These are phyloP conservation scores for Leccinum barrowsii DNA, from an alignment of 768 basidiomycete genomes.

Conservation along the genomic window DNA sequence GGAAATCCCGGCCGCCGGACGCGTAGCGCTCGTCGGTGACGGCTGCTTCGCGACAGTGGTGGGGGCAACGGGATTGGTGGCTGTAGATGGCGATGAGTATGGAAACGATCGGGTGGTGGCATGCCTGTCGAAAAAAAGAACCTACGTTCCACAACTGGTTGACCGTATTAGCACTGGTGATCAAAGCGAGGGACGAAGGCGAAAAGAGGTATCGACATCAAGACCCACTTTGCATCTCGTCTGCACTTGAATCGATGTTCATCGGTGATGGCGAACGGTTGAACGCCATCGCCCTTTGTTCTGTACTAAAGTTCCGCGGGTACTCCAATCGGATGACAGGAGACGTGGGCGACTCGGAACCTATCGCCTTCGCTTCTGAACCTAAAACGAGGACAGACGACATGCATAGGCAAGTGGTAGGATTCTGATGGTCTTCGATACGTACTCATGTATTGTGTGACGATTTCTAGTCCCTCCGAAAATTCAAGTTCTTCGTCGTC, in stretches of 20 bases:
- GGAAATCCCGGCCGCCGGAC: background rate
- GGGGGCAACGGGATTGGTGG: background rate
- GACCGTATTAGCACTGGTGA: constrained; percentile 3
- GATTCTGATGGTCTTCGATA: constrained; percentile 3
- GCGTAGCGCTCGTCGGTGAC: background rate
- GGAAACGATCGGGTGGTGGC: background rate
- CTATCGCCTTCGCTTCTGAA: constrained; percentile 3
- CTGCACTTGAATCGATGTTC: constrained; percentile 16
- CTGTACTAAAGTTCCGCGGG: constrained; percentile 17
- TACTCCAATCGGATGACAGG: constrained; percentile 16
- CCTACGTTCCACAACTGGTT: constrained; percentile 17
- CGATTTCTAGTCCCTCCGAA: constrained; percentile 12
- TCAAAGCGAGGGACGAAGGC: background rate
- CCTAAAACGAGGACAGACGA: constrained; percentile 3
- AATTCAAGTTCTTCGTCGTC: constrained; percentile 24
- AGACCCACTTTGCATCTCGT: constrained; percentile 17
- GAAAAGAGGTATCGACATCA: background rate
- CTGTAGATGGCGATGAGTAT: constrained; percentile 9
- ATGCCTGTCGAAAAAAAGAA: background rate
- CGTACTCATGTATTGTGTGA: constrained; percentile 18
- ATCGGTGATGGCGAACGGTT: constrained; percentile 21
- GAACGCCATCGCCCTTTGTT: constrained; percentile 6
- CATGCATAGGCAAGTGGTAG: background rate
- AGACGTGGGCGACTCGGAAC: constrained; percentile 14
- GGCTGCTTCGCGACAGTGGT: background rate